A percentile compares a stretch with the other conserved stretches of the same genome.
phyloP scores from a whole-genome alignment of 495 filamentous ascomycete species.

The Aspergillus kassunensis region DNA sequence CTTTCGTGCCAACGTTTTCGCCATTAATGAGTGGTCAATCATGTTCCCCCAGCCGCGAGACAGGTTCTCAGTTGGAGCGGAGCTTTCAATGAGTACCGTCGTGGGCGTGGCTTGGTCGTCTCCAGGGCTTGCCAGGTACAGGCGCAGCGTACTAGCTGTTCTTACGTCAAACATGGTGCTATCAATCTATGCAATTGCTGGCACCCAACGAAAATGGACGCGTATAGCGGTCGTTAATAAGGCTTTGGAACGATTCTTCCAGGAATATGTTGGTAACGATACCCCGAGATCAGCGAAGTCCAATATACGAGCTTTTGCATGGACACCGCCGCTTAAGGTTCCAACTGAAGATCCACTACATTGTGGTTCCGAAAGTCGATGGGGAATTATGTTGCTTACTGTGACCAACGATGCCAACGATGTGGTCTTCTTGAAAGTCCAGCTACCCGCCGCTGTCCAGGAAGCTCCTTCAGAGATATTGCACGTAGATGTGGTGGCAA shows the following conservation, averaged over 20 bases:
- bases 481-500: slow-evolving; percentile 23
- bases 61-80: slow-evolving; percentile 58
- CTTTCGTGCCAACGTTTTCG: slow-evolving; percentile 51
- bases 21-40: slow-evolving; percentile 48
- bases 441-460: slow-evolving; percentile 1
- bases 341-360: slow-evolving; percentile 9
- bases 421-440: slow-evolving; percentile 28
- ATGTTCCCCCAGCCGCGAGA: slow-evolving; percentile 41
- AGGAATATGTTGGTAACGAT: slow-evolving; percentile 6
- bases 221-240: slow-evolving; percentile 44
- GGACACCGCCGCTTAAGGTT: slow-evolving; percentile 35
- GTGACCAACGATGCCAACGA: slow-evolving; percentile 44
- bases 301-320: slow-evolving; percentile 40
- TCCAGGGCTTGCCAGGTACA: slow-evolving; percentile 53
- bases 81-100: slow-evolving; percentile 54
- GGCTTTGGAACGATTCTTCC: slow-evolving; percentile 23
- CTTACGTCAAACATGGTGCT: slow-evolving; percentile 55
- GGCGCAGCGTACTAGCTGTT: slow-evolving; percentile 55
- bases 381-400: slow-evolving; percentile 37
- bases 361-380: slow-evolving; percentile 29
- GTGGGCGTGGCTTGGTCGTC: slow-evolving; percentile 57
- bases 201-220: slow-evolving; percentile 37
- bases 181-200: slow-evolving; percentile 43
- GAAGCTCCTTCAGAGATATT: slow-evolving; percentile 11
- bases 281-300: slow-evolving; percentile 22